phyloP scores from a whole-genome alignment of 129 eudicot genomes.

The Chrysanthemum makinoi region DNA sequence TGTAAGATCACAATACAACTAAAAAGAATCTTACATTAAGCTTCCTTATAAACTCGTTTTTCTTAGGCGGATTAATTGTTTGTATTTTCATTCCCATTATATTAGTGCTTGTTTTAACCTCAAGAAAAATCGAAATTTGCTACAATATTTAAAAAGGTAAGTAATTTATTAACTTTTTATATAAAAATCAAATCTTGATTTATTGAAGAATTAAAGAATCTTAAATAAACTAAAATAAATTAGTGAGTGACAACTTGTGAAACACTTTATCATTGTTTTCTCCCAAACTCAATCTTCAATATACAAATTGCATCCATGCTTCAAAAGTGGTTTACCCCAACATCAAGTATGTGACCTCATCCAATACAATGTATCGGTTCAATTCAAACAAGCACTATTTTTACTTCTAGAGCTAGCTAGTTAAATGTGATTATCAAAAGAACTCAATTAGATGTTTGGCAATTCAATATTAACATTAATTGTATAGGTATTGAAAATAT shows the following conservation, averaged over 20 bases:
- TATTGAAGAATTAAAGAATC: background rate
- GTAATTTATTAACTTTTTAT: background rate
- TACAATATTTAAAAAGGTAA: too few relatives aligned
- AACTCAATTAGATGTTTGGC: too few relatives aligned
- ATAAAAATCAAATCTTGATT: background rate
- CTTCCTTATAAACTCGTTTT: too few relatives aligned
- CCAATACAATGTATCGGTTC: slow-evolving; percentile 15
- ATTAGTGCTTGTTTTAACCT: too few relatives aligned
- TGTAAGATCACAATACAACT: too few relatives aligned
- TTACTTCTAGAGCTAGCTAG: background rate
- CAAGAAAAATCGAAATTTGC: too few relatives aligned
- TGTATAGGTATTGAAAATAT: too few relatives aligned
- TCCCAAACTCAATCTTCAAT: slow-evolving; percentile 22
- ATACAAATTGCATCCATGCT: slow-evolving; percentile 21
- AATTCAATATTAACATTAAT: too few relatives aligned
- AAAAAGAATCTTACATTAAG: too few relatives aligned
- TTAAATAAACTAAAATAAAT: background rate
- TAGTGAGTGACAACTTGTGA: slow-evolving; percentile 29
- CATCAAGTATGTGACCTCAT: slow-evolving; percentile 18
- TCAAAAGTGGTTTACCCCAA: slow-evolving; percentile 32
- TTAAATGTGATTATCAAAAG: background rate
- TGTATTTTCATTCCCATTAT: too few relatives aligned
- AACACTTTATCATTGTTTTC: slow-evolving; percentile 24
- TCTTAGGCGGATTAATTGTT: too few relatives aligned
- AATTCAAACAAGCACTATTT: background rate